Conservation (phyloP, 2,329 filamentous ascomycete genomes). For the Clarireedia hainanense region DNA sequence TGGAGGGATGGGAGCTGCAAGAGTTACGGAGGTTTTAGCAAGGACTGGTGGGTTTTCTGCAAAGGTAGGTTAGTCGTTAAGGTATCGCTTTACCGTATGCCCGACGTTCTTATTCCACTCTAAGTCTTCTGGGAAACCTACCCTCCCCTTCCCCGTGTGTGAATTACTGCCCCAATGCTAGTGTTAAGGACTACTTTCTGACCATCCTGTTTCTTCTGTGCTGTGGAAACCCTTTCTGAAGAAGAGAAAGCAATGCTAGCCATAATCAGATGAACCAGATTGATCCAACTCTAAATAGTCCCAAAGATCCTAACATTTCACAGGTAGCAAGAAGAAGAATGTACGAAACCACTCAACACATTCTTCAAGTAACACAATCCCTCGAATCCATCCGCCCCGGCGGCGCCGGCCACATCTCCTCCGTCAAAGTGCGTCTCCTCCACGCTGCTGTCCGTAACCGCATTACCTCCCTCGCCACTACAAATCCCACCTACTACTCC, state of each 20-base stretch:
- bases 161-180: no score
- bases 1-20: slow-evolving; percentile 63
- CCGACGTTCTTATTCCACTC: neutral
- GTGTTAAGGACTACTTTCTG: no score
- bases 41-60: slow-evolving; percentile 67
- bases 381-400: slow-evolving; percentile 59
- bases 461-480: slow-evolving; percentile 51
- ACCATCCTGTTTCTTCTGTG: no score
- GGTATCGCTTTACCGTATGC: no score
- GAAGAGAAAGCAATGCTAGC: no score
- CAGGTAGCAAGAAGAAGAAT: slow-evolving; percentile 54
- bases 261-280: no score
- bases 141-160: no score
- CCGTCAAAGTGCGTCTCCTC: slow-evolving; percentile 60
- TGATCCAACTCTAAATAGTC: neutral
- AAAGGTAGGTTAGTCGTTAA: slow-evolving; percentile 32
- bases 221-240: no score
- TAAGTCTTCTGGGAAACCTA: no score
- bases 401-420: slow-evolving; percentile 56
- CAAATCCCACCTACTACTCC: slow-evolving; percentile 54
- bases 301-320: neutral
- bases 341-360: slow-evolving; percentile 68
- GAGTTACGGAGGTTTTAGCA: slow-evolving; percentile 66
- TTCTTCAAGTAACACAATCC: slow-evolving; percentile 61
- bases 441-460: slow-evolving; percentile 60